phyloP scores from a whole-genome alignment of 2,329 filamentous ascomycete species.

The Aspergillus sp. region DNA sequence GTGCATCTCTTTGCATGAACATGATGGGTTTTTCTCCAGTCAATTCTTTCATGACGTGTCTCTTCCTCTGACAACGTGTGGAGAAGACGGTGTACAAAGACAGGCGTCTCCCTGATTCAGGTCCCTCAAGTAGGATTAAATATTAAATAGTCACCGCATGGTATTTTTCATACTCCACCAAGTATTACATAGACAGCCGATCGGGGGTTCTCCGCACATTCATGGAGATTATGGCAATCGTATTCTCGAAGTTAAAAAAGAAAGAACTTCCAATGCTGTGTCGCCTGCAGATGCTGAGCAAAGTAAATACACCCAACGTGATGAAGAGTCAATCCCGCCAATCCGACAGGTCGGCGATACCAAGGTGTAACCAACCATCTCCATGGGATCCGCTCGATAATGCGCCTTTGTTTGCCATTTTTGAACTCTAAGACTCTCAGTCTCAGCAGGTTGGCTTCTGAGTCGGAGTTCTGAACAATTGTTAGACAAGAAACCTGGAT shows the following conservation, averaged over 20 bases:
- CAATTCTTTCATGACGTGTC: background rate
- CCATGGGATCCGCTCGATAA: background rate
- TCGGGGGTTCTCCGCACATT: slow-evolving; percentile 10
- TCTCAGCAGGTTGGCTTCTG: background rate
- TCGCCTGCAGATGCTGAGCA: background rate
- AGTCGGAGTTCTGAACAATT: background rate
- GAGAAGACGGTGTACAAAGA: slow-evolving; percentile 2
- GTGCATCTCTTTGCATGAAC: background rate
- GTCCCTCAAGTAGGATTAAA: background rate
- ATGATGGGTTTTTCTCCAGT: background rate
- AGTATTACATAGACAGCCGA: background rate
- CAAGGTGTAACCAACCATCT: background rate
- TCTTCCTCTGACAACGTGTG: background rate
- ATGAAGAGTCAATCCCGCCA: background rate
- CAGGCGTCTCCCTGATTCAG: slow-evolving; percentile 8
- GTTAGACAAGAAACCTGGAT: background rate
- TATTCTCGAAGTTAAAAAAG: background rate
- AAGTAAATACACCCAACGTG: background rate
- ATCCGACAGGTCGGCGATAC: background rate
- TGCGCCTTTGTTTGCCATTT: background rate
- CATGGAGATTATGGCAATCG: background rate
- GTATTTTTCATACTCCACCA: slow-evolving; percentile 13
- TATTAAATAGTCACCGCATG: background rate
- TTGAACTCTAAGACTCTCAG: background rate
- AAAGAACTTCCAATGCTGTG: background rate